These are phyloP conservation scores for Aspergillus thermomutatus DNA, from an alignment of 2,329 filamentous ascomycete genomes.

Conservation along the genomic window DNA sequence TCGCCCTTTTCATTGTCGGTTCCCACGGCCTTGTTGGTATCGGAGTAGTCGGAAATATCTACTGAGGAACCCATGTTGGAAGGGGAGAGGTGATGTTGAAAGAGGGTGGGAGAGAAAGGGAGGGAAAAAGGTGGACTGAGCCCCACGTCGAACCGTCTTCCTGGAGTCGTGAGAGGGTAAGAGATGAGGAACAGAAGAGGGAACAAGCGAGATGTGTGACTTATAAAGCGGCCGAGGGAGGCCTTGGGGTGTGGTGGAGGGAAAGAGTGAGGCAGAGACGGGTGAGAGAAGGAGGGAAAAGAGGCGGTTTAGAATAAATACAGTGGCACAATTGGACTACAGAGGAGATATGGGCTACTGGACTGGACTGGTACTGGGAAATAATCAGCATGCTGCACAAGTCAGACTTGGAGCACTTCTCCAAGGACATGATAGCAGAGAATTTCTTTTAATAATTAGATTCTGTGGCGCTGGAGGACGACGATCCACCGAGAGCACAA, in stretches of 20 bases:
- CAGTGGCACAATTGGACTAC: neutral
- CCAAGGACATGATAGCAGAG: neutral
- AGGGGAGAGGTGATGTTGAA: slow-evolving; percentile 4
- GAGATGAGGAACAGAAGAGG: neutral
- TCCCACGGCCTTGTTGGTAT: slow-evolving; percentile 9
- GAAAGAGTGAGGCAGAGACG: neutral
- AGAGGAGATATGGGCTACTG: neutral
- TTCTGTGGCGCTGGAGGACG: slow-evolving; percentile 2
- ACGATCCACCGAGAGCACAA: neutral
- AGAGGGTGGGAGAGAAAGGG: neutral
- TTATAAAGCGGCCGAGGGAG: neutral
- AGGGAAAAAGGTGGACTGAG: neutral
- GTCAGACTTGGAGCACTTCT: neutral
- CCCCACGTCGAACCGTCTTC: neutral
- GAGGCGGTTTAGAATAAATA: neutral
- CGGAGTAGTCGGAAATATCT: slow-evolving; percentile 12
- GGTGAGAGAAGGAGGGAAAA: neutral
- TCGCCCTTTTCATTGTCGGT: slow-evolving; percentile 6
- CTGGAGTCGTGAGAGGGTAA: neutral
- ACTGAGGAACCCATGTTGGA: neutral
- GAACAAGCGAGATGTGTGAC: too few species aligned
- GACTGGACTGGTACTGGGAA: too few species aligned
- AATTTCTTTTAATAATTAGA: slow-evolving; percentile 7
- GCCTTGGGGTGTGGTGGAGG: too few species aligned
- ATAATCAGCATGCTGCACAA: neutral